Evolutionary conservation across 139 green algal genomes (phyloP), one percentile per base, ranked within the genome.

Genomic region (Chlamydomonas incerta): DNA sequence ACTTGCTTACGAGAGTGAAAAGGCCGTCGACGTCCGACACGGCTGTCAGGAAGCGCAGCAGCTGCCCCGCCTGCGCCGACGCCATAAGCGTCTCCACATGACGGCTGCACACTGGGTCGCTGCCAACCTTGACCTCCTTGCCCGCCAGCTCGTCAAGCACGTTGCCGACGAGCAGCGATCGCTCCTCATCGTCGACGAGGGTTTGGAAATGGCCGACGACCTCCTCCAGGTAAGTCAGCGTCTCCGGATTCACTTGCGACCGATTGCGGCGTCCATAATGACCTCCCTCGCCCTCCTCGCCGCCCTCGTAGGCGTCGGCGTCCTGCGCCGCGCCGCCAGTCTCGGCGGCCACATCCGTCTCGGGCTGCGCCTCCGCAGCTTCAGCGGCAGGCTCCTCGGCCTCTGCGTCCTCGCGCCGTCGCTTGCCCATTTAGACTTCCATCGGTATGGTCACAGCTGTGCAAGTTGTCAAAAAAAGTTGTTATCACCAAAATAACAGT

Each of bases 61-160:
- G 76, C 72, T 94, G 91, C n/a, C 35, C 13, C 18, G 83, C 65
- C 26, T 72, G 67, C 23, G 90, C 93, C 11, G 74, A 68, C 0
- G 85, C 76, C 62, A 97, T 88, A 66, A 97, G 86, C 26, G 84
- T 66, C 87, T 97, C 95, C 35, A 97, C 84, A 5, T 94, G 87
- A 5, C 93, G 81, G 70, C 90, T 95, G 84, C 90, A 93, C n/a
- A 87, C 46, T 2, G 81, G 76, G 52, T 83, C 85, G 35, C 67
- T 85, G n/a, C 84, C 72, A 0, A 86, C 76, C 17, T 76, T 70
- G 46, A 80, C 46, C 69, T 92, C 88, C 35, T 88, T 88, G n/a
- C 85, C 88, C 29, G 67, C 37, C 2, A 92, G 66, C 83, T 97
- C 95, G 66, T 94, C 93, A 46, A 97, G 68, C 2, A 92, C 94